Percentiles rank a stretch among this genome's conserved stretches.
Conservation (phyloP, 257 asterid species). For the Solanum chmielewskii region DNA sequence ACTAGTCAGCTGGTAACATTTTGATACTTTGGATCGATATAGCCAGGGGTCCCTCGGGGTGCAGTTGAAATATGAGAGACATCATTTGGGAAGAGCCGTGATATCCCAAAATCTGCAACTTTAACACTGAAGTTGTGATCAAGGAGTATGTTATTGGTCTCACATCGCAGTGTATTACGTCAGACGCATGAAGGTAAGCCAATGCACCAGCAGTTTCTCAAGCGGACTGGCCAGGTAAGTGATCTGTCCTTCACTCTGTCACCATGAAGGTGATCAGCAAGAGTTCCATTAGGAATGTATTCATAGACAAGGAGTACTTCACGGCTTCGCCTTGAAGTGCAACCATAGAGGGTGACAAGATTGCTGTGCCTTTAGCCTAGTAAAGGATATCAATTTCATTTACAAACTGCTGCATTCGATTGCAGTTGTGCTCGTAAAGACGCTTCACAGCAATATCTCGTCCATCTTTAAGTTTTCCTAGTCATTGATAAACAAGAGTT, state of each 20-base stretch:
- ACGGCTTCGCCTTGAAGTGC: background rate
- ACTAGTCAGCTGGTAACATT: too few relatives aligned
- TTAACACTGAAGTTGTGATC: background rate
- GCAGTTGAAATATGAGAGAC: background rate
- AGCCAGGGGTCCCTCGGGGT: too few relatives aligned
- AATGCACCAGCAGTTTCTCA: background rate
- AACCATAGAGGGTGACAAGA: background rate
- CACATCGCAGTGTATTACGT: background rate
- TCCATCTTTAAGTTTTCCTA: background rate
- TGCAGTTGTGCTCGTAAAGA: background rate
- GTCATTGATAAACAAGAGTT: too few relatives aligned
- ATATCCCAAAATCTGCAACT: constrained; percentile 1
- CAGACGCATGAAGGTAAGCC: background rate
- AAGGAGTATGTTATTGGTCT: background rate
- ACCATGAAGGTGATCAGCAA: background rate
- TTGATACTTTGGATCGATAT: too few relatives aligned
- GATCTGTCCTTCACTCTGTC: background rate
- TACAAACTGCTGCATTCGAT: background rate
- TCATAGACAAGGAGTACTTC: background rate
- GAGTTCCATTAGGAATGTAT: background rate
- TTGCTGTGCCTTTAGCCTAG: background rate
- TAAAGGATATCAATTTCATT: constrained; percentile 2
- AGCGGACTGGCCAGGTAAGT: background rate
- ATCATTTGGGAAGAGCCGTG: background rate
- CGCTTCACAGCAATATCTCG: background rate